Conservation (phyloP, 1,139 yeast species). For the Protomyces gravidus region DNA sequence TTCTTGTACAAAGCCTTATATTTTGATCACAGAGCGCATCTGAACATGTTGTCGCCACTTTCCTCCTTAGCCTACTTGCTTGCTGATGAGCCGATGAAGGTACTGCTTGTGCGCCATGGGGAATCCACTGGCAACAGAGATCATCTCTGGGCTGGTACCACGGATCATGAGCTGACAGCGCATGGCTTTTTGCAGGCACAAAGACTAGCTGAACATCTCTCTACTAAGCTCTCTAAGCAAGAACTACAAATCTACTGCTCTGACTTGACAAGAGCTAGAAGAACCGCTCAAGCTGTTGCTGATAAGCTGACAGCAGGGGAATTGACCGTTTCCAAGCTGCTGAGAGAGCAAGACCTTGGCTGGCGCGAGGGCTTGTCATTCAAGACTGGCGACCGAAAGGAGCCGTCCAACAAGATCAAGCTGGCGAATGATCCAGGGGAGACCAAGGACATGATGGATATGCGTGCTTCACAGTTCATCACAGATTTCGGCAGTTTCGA, state of each 20-base stretch:
- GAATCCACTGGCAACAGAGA: slow-evolving; percentile 25
- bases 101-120: slow-evolving; percentile 23
- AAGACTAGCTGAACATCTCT: slow-evolving; percentile 2
- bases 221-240: not conserved
- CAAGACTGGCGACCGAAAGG: slow-evolving; percentile 9
- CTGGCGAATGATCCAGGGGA: slow-evolving; percentile 7
- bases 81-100: slow-evolving; percentile 4
- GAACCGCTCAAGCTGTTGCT: slow-evolving; percentile 12
- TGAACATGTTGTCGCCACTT: not conserved
- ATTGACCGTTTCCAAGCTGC: not conserved
- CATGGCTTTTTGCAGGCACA: slow-evolving; percentile 21
- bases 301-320: not conserved
- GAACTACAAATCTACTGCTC: not conserved
- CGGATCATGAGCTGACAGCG: slow-evolving; percentile 21
- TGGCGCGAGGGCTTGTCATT: slow-evolving; percentile 21
- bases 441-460: slow-evolving; percentile 14
- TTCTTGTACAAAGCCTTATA: not conserved
- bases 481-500: not conserved
- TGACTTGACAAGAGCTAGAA: slow-evolving; percentile 7
- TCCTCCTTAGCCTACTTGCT: not conserved
- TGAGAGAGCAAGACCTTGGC: slow-evolving; percentile 23
- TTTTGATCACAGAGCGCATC: not conserved
- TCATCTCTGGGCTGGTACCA: slow-evolving; percentile 25
- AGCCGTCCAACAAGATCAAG: not conserved
- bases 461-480: slow-evolving; percentile 3